phyloP scores from a whole-genome alignment of 176 grass and related monocot genomes.

The Calamus simplicifolius region DNA sequence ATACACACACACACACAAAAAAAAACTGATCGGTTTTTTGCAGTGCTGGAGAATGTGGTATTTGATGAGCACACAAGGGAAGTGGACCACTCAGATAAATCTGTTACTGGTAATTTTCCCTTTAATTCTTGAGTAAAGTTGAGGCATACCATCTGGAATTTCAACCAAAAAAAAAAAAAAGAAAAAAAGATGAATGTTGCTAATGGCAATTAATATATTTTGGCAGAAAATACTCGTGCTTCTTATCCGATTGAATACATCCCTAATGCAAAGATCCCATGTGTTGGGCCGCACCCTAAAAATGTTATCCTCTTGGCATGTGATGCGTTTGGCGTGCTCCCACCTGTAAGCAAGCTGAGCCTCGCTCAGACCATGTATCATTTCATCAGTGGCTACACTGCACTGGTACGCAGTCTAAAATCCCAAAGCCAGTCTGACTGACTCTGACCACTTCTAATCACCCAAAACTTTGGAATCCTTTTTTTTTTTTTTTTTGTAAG shows the following conservation, averaged over 20 bases:
- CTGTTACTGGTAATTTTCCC: conserved; percentile 62
- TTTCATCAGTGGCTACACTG: conserved; percentile 99
- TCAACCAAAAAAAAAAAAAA: background rate
- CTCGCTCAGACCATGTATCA: conserved; percentile 98
- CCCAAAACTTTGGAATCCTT: too few relatives aligned
- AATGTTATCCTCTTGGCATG: conserved; percentile 97
- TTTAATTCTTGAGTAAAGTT: too few relatives aligned
- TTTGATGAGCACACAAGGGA: conserved; percentile 93
- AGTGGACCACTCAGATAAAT: conserved; percentile 87
- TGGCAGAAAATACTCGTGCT: conserved; percentile 84
- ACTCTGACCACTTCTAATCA: too few relatives aligned
- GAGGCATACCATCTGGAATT: too few relatives aligned
- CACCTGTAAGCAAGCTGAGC: conserved; percentile 91
- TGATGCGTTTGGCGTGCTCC: conserved; percentile 91
- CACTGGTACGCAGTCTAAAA: conserved; percentile 33
- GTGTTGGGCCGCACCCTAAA: conserved; percentile 88
- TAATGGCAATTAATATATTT: background rate
- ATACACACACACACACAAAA: too few relatives aligned
- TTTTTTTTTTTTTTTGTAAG: too few relatives aligned
- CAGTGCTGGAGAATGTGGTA: conserved; percentile 95
- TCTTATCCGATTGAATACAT: conserved; percentile 97
- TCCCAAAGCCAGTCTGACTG: too few relatives aligned
- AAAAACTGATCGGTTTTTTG: background rate
- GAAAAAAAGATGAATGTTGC: background rate
- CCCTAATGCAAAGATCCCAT: conserved; percentile 84